A percentile compares a stretch with the other conserved stretches of the same genome.
Conservation (phyloP, 83 land plant genomes). For the Larix sibirica region DNA sequence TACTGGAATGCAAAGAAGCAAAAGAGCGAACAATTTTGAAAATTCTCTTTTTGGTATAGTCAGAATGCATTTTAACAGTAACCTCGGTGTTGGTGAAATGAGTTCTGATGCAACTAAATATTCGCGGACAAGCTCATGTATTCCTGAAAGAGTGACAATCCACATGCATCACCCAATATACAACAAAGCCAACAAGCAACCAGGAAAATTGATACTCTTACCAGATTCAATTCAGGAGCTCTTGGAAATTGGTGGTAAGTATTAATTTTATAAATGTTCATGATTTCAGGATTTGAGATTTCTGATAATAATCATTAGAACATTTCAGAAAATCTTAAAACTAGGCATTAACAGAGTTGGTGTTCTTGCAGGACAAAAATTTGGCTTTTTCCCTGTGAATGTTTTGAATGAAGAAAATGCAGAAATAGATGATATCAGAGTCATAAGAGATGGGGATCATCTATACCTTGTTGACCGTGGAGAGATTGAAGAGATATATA, state of each 20-base stretch:
- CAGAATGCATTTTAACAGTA: not conserved
- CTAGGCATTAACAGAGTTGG: not conserved
- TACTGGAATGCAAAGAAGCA: not conserved
- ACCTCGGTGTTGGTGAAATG: not conserved
- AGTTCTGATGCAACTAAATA: not conserved
- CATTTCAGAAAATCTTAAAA: not conserved
- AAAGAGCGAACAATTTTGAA: slow-evolving; percentile 17
- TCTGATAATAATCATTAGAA: not conserved
- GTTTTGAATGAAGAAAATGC: slow-evolving; percentile 46
- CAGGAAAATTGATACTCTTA: slow-evolving; percentile 18
- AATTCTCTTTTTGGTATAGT: slow-evolving; percentile 57
- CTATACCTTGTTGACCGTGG: slow-evolving; percentile 30
- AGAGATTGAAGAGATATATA: not conserved
- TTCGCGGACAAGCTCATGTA: not conserved
- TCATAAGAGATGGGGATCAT: slow-evolving; percentile 59
- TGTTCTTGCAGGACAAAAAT: slow-evolving; percentile 50
- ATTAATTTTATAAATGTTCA: not conserved
- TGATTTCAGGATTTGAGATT: not conserved
- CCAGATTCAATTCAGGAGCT: slow-evolving; percentile 28
- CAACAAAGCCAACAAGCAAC: not conserved
- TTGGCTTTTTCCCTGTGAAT: slow-evolving; percentile 26
- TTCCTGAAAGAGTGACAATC: slow-evolving; percentile 19
- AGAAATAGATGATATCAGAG: slow-evolving; percentile 54
- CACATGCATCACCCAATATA: not conserved
- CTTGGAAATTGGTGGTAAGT: slow-evolving; percentile 20